These are phyloP conservation scores for Thermochaetoides thermophila DNA, from an alignment of 495 filamentous ascomycete species.

Conservation along the genomic window DNA sequence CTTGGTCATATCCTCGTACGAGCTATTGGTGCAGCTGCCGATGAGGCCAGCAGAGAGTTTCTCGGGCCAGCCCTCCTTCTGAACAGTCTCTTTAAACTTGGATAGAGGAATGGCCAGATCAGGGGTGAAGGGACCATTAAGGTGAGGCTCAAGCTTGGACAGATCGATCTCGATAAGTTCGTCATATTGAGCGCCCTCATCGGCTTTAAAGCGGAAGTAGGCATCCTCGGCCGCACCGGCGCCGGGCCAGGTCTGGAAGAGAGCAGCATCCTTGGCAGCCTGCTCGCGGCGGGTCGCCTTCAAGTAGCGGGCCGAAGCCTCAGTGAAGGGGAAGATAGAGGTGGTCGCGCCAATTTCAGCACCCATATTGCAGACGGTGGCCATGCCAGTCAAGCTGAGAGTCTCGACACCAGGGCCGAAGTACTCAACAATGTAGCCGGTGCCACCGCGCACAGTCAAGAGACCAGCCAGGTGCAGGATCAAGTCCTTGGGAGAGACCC, in stretches of 20 bases:
- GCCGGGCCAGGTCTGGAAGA: slow-evolving; percentile 33
- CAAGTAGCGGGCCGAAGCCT: slow-evolving; percentile 52
- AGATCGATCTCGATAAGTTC: slow-evolving; percentile 85
- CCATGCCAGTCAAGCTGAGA: slow-evolving; percentile 84
- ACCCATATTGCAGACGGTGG: slow-evolving; percentile 77
- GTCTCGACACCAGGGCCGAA: slow-evolving; percentile 73
- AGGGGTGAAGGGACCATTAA: slow-evolving; percentile 95
- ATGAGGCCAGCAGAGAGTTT: slow-evolving; percentile 86
- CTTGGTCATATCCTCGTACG: slow-evolving; percentile 94
- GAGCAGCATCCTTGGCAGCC: slow-evolving; percentile 47
- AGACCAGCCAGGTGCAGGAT: slow-evolving; percentile 81
- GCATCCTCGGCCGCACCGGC: slow-evolving; percentile 20
- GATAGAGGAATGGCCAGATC: slow-evolving; percentile 88
- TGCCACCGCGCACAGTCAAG: slow-evolving; percentile 87
- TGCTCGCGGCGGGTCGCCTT: slow-evolving; percentile 64
- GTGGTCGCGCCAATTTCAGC: slow-evolving; percentile 94
- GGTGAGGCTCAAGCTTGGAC: slow-evolving; percentile 80
- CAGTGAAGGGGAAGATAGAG: slow-evolving; percentile 58
- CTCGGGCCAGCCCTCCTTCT: slow-evolving; percentile 76
- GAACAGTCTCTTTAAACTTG: slow-evolving; percentile 66
- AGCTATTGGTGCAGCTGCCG: slow-evolving; percentile 96
- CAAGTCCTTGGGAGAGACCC: slow-evolving; percentile 89
- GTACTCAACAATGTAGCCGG: slow-evolving; percentile 90
- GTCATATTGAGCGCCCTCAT: slow-evolving; percentile 74
- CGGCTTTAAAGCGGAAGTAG: slow-evolving; percentile 45